Percentiles rank a stretch among this genome's conserved stretches.
Conservation (phyloP, 345 rosid species). For the Cardamine occulta region DNA sequence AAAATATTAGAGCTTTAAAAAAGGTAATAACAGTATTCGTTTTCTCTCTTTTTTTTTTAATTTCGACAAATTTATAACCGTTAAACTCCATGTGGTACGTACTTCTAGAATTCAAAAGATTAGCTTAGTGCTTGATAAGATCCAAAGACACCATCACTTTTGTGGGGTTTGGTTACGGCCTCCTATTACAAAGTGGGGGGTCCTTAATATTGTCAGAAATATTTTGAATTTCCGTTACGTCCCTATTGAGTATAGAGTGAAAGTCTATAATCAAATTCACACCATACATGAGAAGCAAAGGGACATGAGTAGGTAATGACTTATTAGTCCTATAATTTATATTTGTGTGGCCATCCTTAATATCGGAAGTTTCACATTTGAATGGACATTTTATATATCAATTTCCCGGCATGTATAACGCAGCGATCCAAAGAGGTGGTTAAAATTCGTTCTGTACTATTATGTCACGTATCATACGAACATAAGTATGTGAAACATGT, state of each 20-base stretch:
- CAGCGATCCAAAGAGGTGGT: background rate
- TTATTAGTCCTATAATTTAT: background rate
- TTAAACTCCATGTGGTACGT: background rate
- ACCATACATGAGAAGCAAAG: conserved; percentile 15
- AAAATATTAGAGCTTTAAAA: too few species aligned
- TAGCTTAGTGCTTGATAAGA: background rate
- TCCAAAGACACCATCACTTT: conserved; percentile 7
- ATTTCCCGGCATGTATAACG: background rate
- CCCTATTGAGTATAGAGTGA: background rate
- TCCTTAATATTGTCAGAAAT: background rate
- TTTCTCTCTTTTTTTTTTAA: background rate
- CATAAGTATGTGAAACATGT: background rate
- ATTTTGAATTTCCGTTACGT: background rate
- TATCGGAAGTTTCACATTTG: background rate
- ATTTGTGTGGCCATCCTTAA: conserved; percentile 15
- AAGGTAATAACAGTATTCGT: too few species aligned
- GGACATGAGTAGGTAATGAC: conserved; percentile 16
- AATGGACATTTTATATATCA: background rate
- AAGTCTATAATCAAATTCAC: conserved; percentile 2
- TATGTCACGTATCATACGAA: background rate
- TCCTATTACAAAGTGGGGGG: background rate
- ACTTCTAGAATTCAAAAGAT: background rate
- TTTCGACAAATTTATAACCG: background rate
- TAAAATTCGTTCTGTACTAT: background rate
- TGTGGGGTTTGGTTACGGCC: conserved; percentile 5